A percentile compares a stretch with the other conserved stretches of the same genome.
Conservation (phyloP, 2,329 filamentous ascomycete genomes). For the Diaporthe batatas region DNA sequence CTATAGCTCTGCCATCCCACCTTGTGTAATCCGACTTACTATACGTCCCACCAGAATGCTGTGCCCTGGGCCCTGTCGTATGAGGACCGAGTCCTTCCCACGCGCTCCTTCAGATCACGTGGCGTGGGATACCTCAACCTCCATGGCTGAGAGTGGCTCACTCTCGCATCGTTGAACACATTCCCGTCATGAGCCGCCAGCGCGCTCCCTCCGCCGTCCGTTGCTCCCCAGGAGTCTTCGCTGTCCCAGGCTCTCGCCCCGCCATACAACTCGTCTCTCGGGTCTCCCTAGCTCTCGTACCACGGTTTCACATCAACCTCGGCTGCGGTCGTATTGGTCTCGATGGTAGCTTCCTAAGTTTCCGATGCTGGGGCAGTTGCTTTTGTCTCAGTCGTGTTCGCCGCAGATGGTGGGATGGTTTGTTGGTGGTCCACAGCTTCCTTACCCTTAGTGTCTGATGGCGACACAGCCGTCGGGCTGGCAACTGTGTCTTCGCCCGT, state of each 20-base stretch:
- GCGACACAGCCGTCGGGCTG: slow-evolving; percentile 51
- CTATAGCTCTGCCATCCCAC: slow-evolving; percentile 2
- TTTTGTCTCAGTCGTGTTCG: slow-evolving; percentile 38
- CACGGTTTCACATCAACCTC: neutral
- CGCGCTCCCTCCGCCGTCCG: neutral
- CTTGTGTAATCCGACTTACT: neutral
- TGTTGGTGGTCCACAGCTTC: slow-evolving; percentile 19
- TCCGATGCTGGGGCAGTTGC: slow-evolving; percentile 35
- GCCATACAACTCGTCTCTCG: slow-evolving; percentile 37
- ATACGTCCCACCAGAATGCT: slow-evolving; percentile 37
- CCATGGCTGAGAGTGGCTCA: slow-evolving; percentile 41
- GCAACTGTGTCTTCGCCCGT: slow-evolving; percentile 51
- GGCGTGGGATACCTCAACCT: slow-evolving; percentile 42
- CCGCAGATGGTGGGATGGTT: slow-evolving; percentile 36
- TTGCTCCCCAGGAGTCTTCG: neutral
- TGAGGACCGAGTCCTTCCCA: slow-evolving; percentile 13
- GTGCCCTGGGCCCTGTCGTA: slow-evolving; percentile 27
- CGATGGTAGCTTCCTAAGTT: slow-evolving; percentile 37
- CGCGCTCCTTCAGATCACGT: slow-evolving; percentile 37
- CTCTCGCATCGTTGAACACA: slow-evolving; percentile 34
- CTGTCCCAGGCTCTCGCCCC: slow-evolving; percentile 36
- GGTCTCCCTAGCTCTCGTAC: slow-evolving; percentile 26
- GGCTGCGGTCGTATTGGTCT: slow-evolving; percentile 29
- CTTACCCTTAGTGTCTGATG: slow-evolving; percentile 44
- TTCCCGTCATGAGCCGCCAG: neutral